Conservation (phyloP, 2,329 filamentous ascomycete genomes). For the Nemania sp. region DNA sequence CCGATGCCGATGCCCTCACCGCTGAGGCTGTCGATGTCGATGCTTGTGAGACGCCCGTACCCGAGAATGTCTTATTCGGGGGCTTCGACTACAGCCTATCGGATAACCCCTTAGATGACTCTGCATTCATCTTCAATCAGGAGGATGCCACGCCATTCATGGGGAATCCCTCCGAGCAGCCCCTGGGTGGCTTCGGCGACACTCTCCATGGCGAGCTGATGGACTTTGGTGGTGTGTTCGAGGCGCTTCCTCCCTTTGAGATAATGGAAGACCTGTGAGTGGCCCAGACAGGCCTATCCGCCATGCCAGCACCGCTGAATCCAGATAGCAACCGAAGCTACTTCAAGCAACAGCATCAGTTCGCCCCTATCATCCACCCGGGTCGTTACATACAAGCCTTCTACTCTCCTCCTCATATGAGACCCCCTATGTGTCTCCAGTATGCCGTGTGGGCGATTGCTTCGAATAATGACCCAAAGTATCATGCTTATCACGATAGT, state of each 20-base stretch:
- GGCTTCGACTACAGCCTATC: conserved; percentile 35
- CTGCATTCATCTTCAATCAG: conserved; percentile 27
- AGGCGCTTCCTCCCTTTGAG: conserved; percentile 76
- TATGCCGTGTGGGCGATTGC: conserved; percentile 90
- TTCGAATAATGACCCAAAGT: conserved; percentile 72
- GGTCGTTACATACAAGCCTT: conserved; percentile 75
- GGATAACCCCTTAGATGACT: conserved; percentile 17
- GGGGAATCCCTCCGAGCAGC: conserved; percentile 26
- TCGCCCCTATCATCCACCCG: conserved; percentile 77
- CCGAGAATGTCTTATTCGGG: conserved; percentile 36
- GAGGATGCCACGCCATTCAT: conserved; percentile 24
- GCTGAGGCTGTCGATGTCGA: conserved; percentile 36
- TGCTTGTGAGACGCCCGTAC: conserved; percentile 26
- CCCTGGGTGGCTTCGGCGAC: conserved; percentile 8
- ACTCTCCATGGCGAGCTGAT: conserved; percentile 62
- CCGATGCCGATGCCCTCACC: conserved; percentile 33
- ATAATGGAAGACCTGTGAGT: conserved; percentile 81
- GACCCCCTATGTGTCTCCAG: conserved; percentile 82
- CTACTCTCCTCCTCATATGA: conserved; percentile 71
- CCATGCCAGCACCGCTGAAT: conserved; percentile 9
- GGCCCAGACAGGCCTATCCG: neutral
- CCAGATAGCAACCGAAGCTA: conserved; percentile 68
- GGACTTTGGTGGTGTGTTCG: conserved; percentile 73
- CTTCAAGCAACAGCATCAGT: conserved; percentile 74
- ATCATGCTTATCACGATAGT: conserved; percentile 67